Evolutionary conservation across 257 asterid genomes (phyloP).

Genomic region (Solanum microdontum): DNA sequence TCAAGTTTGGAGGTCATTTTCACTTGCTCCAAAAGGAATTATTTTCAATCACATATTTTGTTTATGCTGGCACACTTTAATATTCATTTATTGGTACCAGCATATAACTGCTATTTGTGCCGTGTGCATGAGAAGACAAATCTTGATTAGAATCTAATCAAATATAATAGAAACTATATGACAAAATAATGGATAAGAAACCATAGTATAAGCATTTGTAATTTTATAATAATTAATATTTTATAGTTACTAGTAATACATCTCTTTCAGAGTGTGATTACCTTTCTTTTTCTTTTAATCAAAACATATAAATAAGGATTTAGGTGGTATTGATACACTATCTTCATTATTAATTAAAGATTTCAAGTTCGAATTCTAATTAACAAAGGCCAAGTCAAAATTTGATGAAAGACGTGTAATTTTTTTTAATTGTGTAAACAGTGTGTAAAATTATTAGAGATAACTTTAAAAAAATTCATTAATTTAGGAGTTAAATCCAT

Average conservation of each 20-base stretch:
- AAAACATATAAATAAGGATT: background rate
- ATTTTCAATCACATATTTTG: background rate
- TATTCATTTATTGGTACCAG: background rate
- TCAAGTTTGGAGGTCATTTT: background rate
- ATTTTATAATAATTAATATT: background rate
- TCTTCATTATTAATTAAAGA: background rate
- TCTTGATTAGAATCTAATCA: background rate
- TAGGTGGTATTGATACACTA: background rate
- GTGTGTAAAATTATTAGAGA: background rate
- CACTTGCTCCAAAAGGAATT: background rate
- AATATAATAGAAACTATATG: background rate
- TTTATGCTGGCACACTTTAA: background rate
- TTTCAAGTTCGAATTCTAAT: accelerated
- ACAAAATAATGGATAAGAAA: background rate
- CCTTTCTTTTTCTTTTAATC: background rate
- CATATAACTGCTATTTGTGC: background rate
- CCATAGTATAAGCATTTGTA: background rate
- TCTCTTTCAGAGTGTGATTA: background rate
- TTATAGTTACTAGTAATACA: background rate
- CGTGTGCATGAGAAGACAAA: background rate
- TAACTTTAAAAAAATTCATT: background rate
- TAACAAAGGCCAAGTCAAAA: background rate
- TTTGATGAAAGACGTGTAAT: background rate
- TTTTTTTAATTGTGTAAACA: too few relatives aligned
- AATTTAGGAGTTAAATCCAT: background rate